Evolutionary conservation across 441 rosid species (phyloP).

Genomic region (Erodium moschatum): DNA sequence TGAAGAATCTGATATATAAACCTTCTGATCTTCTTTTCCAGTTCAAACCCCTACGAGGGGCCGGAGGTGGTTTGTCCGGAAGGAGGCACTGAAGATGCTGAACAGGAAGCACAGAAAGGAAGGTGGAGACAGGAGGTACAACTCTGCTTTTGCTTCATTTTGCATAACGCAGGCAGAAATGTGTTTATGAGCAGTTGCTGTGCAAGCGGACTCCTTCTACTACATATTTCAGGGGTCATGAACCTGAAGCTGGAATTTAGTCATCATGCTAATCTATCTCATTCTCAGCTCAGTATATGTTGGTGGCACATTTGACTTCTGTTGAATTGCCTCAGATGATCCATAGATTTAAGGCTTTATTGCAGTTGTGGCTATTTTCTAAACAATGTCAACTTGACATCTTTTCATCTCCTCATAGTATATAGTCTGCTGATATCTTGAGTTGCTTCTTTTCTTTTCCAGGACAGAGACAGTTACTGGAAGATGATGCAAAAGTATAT

Average conservation of each 20-base stretch:
- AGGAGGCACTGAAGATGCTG: slow-evolving; percentile 90
- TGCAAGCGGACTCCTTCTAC: background rate
- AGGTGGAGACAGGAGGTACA: slow-evolving; percentile 88
- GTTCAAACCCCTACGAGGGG: slow-evolving; percentile 77
- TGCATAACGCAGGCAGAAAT: background rate
- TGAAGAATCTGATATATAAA: background rate
- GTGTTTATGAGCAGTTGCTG: background rate
- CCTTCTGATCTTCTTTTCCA: slow-evolving; percentile 26
- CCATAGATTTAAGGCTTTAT: background rate
- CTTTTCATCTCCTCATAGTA: background rate
- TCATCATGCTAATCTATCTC: background rate
- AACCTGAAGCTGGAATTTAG: background rate
- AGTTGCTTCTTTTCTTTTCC: slow-evolving; percentile 13
- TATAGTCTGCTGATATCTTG: background rate
- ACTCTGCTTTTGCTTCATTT: background rate
- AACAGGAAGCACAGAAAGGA: slow-evolving; percentile 83
- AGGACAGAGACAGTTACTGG: slow-evolving; percentile 95
- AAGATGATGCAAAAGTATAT: slow-evolving; percentile 94
- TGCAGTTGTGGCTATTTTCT: background rate
- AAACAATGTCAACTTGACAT: background rate
- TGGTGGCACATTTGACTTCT: background rate
- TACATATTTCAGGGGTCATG: background rate
- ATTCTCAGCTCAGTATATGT: background rate
- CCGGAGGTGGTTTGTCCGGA: slow-evolving; percentile 87
- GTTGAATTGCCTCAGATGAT: background rate